phyloP scores from a whole-genome alignment of 2,329 filamentous ascomycete genomes.

The Botryotinia calthae region DNA sequence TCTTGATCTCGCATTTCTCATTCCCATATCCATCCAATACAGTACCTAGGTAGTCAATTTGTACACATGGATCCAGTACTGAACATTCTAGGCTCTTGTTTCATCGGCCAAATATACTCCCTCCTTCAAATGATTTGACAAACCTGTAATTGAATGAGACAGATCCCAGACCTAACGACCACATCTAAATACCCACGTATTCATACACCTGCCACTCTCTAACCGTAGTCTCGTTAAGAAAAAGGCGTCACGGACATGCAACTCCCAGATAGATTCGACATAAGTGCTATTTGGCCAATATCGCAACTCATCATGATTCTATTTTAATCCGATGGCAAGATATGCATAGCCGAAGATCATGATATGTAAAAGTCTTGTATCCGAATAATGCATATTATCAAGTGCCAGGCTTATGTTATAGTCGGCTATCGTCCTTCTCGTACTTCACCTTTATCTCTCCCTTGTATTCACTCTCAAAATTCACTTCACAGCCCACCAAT shows the following conservation, averaged over 20 bases:
- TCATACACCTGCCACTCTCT: too few relatives aligned
- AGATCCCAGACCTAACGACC: neutral
- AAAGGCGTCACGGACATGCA: neutral
- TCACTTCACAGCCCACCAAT: neutral
- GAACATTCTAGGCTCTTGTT: neutral
- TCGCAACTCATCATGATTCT: neutral
- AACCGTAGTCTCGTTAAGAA: accelerated
- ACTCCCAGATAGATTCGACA: neutral
- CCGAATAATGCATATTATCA: accelerated
- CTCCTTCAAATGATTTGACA: neutral
- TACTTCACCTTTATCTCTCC: neutral
- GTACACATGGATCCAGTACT: neutral
- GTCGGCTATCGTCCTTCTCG: neutral
- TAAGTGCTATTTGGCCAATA: accelerated
- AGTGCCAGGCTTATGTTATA: neutral
- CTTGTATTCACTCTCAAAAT: neutral
- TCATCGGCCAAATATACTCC: neutral
- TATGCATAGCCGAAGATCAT: too few relatives aligned
- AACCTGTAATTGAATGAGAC: too few relatives aligned
- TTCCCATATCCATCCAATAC: neutral
- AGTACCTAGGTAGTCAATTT: neutral
- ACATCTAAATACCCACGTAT: neutral
- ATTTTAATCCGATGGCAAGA: neutral
- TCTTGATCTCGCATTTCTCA: neutral
- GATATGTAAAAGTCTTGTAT: neutral